These are phyloP conservation scores for Cutaneotrichosporon cavernicola DNA, from an alignment of 1,284 basidiomycete genomes.

Conservation along the genomic window DNA sequence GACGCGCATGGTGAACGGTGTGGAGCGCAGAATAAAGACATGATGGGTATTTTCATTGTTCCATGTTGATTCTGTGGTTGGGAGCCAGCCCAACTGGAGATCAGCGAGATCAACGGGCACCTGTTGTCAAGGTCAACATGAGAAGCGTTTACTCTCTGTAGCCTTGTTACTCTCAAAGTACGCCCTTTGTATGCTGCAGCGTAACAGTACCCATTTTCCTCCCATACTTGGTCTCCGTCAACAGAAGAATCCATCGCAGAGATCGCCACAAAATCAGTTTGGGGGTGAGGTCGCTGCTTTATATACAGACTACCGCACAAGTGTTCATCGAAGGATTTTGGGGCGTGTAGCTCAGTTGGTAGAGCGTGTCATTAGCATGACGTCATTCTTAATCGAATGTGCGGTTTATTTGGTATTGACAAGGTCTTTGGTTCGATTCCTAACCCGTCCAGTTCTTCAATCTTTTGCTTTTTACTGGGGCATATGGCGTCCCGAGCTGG, in stretches of 20 bases:
- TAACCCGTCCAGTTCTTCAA: background rate
- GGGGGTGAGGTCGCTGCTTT: background rate
- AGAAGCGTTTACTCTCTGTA: background rate
- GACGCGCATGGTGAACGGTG: background rate
- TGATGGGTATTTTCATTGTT: background rate
- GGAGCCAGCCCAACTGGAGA: background rate
- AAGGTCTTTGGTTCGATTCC: conserved; percentile 6
- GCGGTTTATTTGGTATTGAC: background rate
- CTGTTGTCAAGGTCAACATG: background rate
- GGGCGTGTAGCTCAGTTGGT: conserved; percentile 7
- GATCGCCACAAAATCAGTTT: too few species aligned
- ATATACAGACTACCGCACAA: background rate
- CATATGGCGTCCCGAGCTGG: background rate
- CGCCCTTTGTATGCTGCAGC: too few species aligned
- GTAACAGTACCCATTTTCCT: too few species aligned
- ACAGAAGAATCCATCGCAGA: too few species aligned
- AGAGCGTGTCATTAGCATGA: conserved; percentile 6
- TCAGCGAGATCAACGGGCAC: background rate
- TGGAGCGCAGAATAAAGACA: background rate
- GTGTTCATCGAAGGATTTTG: background rate
- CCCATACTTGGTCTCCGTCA: too few species aligned
- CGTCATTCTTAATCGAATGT: too few species aligned
- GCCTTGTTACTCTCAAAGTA: too few species aligned
- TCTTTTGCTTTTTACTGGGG: background rate
- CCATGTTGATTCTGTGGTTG: background rate